Evolutionary conservation across 352 stramenopile species (phyloP), one percentile per base, ranked within the genome.

Genomic region (Phytophthora podocarpi): DNA sequence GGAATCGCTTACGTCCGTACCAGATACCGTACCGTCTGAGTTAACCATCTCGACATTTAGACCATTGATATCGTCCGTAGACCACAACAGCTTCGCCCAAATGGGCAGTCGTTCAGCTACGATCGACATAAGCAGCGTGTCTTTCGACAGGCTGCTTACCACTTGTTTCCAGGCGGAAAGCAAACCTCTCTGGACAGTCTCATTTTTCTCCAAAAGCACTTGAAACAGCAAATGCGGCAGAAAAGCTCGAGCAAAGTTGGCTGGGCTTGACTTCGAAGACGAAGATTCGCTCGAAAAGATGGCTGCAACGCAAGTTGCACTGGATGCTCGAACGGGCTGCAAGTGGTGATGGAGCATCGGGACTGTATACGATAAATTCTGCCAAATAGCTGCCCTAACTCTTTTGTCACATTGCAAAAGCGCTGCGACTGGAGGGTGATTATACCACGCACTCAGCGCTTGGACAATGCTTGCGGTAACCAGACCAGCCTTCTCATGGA

Each of bases 191-290:
- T 66, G 60, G 13, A 77, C 34, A 6, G 40, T 27, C 2, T 74
- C 41, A 8, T 84, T 52, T 9, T 70, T 51, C 53, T 91, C 85
- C 12, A 71, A 36, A 40, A 91, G 43, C 8, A 93, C 9, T 48
- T 94, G 85, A 20, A 89, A 61, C 30, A 94, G 34, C 16, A 94
- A 20, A 60, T 85, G 85, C 1, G 85, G 65, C 20, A 91, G 49
- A 31, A 90, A 53, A 11, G 55, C 67, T 36, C 46, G 24, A 36
- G 42, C 51, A 60, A 80, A 80, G 12, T 34, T 27, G 5, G 49
- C 28, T 27, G 31, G 11, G 13, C 27, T 59, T 20, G 30, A 53
- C 21, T 39, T 53, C 34, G 50, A 59, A 30, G 43, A 65, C 16
- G 41, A 46, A 36, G n/a, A 51, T 18, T 63, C 40, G 0, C 26